Percentiles rank a stretch among this genome's conserved stretches.
phyloP scores from a whole-genome alignment of 1,284 basidiomycete species.

The Cystobasidiaceae sp. region DNA sequence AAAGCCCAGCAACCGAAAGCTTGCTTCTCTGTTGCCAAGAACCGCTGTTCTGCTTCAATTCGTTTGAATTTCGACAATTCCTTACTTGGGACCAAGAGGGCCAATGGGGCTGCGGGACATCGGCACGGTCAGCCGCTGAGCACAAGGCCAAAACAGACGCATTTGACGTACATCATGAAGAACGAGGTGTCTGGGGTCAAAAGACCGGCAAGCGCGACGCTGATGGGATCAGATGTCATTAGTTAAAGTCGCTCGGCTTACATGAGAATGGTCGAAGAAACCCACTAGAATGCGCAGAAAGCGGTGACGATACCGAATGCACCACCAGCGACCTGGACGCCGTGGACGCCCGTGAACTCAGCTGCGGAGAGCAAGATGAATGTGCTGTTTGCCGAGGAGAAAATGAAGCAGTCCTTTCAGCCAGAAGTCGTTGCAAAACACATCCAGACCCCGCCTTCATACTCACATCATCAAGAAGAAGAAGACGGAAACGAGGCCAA shows the following conservation, averaged over 20 bases:
- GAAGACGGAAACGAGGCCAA: slow-evolving; percentile 65
- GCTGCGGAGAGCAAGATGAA: not conserved
- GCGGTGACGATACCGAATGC: slow-evolving; percentile 56
- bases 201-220: slow-evolving; percentile 52
- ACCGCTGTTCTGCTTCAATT: too few relatives aligned
- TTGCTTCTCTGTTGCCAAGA: too few relatives aligned
- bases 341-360: not conserved
- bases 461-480: slow-evolving; percentile 59
- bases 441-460: slow-evolving; percentile 33
- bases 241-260: not conserved
- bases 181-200: slow-evolving; percentile 50
- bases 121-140: too few relatives aligned
- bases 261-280: not conserved
- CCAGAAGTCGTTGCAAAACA: slow-evolving; percentile 26
- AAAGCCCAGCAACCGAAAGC: too few relatives aligned
- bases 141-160: too few relatives aligned
- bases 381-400: not conserved
- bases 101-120: too few relatives aligned
- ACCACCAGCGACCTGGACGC: slow-evolving; percentile 59
- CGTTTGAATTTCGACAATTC: too few relatives aligned
- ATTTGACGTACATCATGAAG: too few relatives aligned
- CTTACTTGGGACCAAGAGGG: slow-evolving; percentile 26
- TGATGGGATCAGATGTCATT: not conserved
- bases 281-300: slow-evolving; percentile 39
- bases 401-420: not conserved